A percentile compares a stretch with the other conserved stretches of the same genome.
phyloP scores from a whole-genome alignment of 192 early-diverging fungal genomes.

The Coemansia sp. region DNA sequence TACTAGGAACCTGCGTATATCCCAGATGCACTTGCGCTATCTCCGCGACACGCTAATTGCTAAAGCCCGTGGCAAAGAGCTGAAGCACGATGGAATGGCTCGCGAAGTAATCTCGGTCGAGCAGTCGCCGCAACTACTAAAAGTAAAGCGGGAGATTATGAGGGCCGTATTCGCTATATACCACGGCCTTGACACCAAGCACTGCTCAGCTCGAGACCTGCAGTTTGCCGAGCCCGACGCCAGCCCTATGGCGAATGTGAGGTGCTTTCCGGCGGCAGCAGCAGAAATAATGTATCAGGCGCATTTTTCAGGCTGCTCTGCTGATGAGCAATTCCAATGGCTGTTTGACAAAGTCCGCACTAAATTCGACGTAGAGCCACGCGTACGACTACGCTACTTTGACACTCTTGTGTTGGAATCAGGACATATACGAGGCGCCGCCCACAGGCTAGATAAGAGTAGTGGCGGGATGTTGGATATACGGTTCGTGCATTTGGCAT shows the following conservation, averaged over 20 bases:
- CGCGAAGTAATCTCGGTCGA: not conserved
- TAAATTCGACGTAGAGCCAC: conserved; percentile 26
- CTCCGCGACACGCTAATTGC: not conserved
- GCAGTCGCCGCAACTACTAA: conserved; percentile 10
- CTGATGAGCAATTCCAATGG: conserved; percentile 35
- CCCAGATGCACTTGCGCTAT: conserved; percentile 33
- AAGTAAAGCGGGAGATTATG: conserved; percentile 13
- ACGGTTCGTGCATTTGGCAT: conserved; percentile 1
- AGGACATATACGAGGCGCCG: not conserved
- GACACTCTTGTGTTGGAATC: conserved; percentile 33
- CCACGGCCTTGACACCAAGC: conserved; percentile 24
- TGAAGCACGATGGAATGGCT: not conserved
- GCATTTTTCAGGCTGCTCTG: conserved; percentile 22
- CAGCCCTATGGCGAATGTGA: not conserved
- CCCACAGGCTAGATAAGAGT: not conserved
- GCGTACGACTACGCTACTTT: conserved; percentile 26
- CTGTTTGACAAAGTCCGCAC: conserved; percentile 4
- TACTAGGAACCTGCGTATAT: conserved; percentile 13
- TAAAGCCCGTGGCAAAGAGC: not conserved
- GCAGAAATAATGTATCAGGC: conserved; percentile 20
- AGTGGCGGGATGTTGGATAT: not conserved
- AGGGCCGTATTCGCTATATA: conserved; percentile 22
- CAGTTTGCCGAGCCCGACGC: conserved; percentile 24
- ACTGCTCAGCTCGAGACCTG: conserved; percentile 15
- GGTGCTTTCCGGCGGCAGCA: conserved; percentile 27